Conservation (phyloP, 2,329 filamentous ascomycete genomes). For the Hymenoscyphus linearis region DNA sequence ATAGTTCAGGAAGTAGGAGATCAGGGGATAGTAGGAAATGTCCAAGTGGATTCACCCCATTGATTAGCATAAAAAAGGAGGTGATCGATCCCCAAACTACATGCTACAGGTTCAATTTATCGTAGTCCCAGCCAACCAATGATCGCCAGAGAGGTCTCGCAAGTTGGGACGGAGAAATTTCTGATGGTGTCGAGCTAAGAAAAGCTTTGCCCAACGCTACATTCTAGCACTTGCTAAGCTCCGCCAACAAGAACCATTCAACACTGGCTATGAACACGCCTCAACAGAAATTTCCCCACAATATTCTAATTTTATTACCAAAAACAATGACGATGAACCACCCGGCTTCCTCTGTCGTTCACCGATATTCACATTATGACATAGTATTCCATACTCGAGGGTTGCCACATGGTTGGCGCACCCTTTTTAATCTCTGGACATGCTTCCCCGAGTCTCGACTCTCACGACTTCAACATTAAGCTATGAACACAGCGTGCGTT, state of each 20-base stretch:
- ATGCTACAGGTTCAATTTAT: no score
- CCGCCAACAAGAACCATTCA: neutral
- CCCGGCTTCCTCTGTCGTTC: no score
- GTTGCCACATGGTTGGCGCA: neutral
- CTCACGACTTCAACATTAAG: neutral
- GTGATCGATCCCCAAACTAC: no score
- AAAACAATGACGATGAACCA: neutral
- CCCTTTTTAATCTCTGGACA: neutral
- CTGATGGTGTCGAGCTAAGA: neutral
- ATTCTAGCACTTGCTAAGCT: neutral
- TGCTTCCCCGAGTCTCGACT: neutral
- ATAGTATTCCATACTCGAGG: neutral
- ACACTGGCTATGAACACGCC: neutral
- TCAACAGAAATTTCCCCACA: neutral
- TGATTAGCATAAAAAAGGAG: no score
- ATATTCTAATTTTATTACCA: neutral
- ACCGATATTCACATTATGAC: no score
- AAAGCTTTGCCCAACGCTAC: neutral
- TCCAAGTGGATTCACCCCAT: no score
- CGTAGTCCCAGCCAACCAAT: no score
- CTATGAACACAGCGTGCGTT: neutral
- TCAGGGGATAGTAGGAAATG: no score
- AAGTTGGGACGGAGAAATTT: neutral
- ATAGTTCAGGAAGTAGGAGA: no score
- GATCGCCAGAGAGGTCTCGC: neutral